Percentiles rank a stretch among this genome's conserved stretches.
phyloP scores from a whole-genome alignment of 2,329 filamentous ascomycete genomes.

The Aspergillus luchuensis region DNA sequence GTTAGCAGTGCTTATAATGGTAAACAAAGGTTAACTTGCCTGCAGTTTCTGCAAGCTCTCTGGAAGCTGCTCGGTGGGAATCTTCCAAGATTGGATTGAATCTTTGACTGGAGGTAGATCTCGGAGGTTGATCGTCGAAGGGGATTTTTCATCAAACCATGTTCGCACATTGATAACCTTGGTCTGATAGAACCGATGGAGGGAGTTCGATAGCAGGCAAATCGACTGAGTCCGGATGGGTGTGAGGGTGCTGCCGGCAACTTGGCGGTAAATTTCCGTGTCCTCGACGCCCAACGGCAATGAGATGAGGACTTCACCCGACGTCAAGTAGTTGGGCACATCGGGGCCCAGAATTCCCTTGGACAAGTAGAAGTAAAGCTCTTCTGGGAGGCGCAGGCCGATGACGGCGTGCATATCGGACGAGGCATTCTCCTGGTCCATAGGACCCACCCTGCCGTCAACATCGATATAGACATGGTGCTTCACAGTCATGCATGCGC shows the following conservation, averaged over 20 bases:
- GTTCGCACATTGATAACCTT: slow-evolving; percentile 75
- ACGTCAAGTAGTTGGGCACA: slow-evolving; percentile 78
- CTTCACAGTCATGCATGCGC: slow-evolving; percentile 79
- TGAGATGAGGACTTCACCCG: slow-evolving; percentile 73
- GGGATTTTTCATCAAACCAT: slow-evolving; percentile 78
- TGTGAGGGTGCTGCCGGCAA: slow-evolving; percentile 74
- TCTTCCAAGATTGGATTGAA: slow-evolving; percentile 68
- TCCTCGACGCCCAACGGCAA: slow-evolving; percentile 85
- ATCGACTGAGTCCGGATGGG: slow-evolving; percentile 75
- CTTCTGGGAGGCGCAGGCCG: slow-evolving; percentile 83
- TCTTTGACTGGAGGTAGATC: slow-evolving; percentile 56
- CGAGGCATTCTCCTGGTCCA: slow-evolving; percentile 73
- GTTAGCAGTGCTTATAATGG: slow-evolving; percentile 6
- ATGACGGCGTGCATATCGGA: slow-evolving; percentile 86
- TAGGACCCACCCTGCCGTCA: slow-evolving; percentile 74
- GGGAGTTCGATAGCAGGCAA: slow-evolving; percentile 72
- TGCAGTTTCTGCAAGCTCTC: slow-evolving; percentile 40
- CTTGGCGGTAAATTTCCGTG: slow-evolving; percentile 75
- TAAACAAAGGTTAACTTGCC: slow-evolving; percentile 19
- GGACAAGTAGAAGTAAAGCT: slow-evolving; percentile 88
- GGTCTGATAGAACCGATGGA: slow-evolving; percentile 81
- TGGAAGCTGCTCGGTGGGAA: slow-evolving; percentile 60
- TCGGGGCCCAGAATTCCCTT: slow-evolving; percentile 77
- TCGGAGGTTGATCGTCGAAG: slow-evolving; percentile 66
- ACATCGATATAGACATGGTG: slow-evolving; percentile 82